Base-by-base conservation (phyloP, 2,329 filamentous ascomycete species). In the Fonsecaea erecta region DNA sequence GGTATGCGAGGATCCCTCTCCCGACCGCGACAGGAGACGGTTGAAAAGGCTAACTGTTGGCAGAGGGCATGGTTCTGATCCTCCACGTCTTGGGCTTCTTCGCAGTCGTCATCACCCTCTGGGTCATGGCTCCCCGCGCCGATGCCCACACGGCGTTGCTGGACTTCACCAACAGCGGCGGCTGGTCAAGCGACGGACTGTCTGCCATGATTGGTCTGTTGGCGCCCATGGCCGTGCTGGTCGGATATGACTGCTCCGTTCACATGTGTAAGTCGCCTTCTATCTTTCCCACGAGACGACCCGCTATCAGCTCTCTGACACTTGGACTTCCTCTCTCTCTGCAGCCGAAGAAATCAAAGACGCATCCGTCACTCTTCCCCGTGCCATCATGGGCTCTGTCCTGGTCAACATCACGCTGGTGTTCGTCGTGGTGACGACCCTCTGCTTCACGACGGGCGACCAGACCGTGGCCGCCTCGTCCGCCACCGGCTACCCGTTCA, bases 301-400 rank as follows among this genome's bases (percentile, higher is more conserved):
- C 21, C 28, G 12, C 35, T 16, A 12, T 37, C 35, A 12, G 14
- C 14, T 16, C n/a, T n/a, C n/a, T n/a, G n/a, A 16, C 18, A 32
- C 7, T 11, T 52, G 30, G 18, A 28, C 24, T 52, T 26, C 53
- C n/a, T 16, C 9, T 14, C 30, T 18, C 32, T 26, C 16, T 26
- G 5, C 28, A 66, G 40, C 82, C 5, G 83, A 85, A 71, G 83
- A 85, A 70, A 80, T 84, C 30, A 75, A 78, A 53, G 77, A 83
- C 55, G 80, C 83, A 0, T 78, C 80, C 1, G 70, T 78, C 8
- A 78, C 81, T 51, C 78, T 85, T 1, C 83, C 83, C 1, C 72
- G 76, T 64, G 79, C 80, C 4, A 83, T 85, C 72, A 76, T 84
- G 37, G 78, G 77, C 57, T 80, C 78, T 3, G 78, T 82, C 56